phyloP scores from a whole-genome alignment of 1,139 yeast species.

The Geotrichum bryndzae region DNA sequence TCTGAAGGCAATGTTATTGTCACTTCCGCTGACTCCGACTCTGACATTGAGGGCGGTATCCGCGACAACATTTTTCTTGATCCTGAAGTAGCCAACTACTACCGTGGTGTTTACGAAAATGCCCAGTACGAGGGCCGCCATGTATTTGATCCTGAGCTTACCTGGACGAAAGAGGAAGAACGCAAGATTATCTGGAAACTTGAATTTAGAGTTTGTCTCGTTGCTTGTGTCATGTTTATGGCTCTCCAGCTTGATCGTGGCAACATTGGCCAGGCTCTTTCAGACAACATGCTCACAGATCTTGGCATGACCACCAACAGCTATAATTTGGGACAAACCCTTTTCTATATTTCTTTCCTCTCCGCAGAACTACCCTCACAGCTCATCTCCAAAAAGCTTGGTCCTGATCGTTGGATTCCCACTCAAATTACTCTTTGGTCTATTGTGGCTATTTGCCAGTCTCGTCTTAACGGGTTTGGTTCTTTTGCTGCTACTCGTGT shows the following conservation, averaged over 20 bases:
- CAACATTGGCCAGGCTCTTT: slow-evolving; percentile 45
- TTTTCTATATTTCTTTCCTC: slow-evolving; percentile 42
- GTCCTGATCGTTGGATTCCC: slow-evolving; percentile 51
- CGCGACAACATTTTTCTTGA: slow-evolving; percentile 13
- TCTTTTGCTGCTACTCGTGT: slow-evolving; percentile 42
- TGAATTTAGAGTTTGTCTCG: slow-evolving; percentile 39
- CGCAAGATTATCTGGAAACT: slow-evolving; percentile 37
- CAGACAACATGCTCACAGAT: slow-evolving; percentile 45
- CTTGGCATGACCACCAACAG: slow-evolving; percentile 43
- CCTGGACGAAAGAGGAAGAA: slow-evolving; percentile 45
- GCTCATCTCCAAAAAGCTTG: slow-evolving; percentile 44
- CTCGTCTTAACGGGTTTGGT: slow-evolving; percentile 33
- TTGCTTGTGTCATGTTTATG: slow-evolving; percentile 40
- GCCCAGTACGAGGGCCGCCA: slow-evolving; percentile 43
- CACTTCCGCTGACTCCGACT: slow-evolving; percentile 29
- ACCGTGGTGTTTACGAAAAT: slow-evolving; percentile 38
- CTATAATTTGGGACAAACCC: slow-evolving; percentile 45
- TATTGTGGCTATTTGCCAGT: slow-evolving; percentile 44
- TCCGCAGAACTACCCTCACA: slow-evolving; percentile 50
- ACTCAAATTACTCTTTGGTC: slow-evolving; percentile 44
- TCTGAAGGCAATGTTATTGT: slow-evolving; percentile 21
- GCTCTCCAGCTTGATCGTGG: slow-evolving; percentile 50
- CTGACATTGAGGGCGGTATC: not conserved
- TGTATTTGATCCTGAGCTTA: slow-evolving; percentile 43
- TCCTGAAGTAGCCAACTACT: slow-evolving; percentile 37